Evolutionary conservation across 2,329 filamentous ascomycete genomes (phyloP), one percentile per base, ranked within the genome.

Genomic region (Herpomyces periplanetae): DNA sequence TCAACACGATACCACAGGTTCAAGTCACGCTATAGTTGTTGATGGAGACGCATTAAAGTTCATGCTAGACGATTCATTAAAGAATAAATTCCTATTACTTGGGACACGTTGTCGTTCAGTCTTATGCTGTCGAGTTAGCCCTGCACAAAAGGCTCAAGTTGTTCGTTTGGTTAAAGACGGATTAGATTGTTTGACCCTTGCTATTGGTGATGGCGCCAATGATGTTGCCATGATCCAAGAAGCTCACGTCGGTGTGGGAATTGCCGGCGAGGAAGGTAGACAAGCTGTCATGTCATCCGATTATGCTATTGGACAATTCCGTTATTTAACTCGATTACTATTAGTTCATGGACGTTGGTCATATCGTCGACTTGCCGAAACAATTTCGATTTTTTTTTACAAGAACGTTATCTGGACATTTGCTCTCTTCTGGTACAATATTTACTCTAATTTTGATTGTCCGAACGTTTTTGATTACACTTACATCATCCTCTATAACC

Each of bases 371-470:
- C 44, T 96, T 36, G 69, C 63, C 12, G 80, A 96, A 43, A 66
- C 62, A 17, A 88, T 84, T 31, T 69, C 71, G 37, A 96, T 96
- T 38, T 96, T 96, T 49, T 96, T 96, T 47, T 96, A 91, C 55
- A 96, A 96, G 62, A 96, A 91, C 44, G 64, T 96, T 40, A 63
- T 91, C 20, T 96, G 80, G 80, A 80, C 69, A 1, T 75, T 88
- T 34, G 54, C 63, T 16, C 64, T 96, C 23, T 88, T 91, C 49
- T 91, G 75, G 75, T 96, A 66, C 40, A 71, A 84, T 35, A 68
- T 87, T 21, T 96, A 64, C 40, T 69, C 65, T 45, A 63, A 85
- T 40, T 88, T 84, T 37, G 80, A 96, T 42, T 71, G 75, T 38
- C 75, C 75, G 17, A 91, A 88, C 35, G 56, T 88, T 20, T 88